phyloP scores from a whole-genome alignment of 2,329 filamentous ascomycete species.

The Sphaceloma murrayae region DNA sequence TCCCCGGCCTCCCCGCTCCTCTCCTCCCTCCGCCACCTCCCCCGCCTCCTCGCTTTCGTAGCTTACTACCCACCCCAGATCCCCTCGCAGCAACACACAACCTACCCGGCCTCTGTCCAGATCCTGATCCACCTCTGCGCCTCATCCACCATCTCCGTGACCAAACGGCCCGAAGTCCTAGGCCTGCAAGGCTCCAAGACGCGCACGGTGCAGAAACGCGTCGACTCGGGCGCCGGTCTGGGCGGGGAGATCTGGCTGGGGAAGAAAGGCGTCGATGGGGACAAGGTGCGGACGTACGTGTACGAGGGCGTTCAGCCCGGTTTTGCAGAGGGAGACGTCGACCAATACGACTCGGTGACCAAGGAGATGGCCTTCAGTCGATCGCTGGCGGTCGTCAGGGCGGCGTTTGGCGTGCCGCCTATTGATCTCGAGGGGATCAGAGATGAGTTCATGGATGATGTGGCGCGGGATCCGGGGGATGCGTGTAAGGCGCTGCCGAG shows the following conservation, averaged over 20 bases:
- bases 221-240: constrained; percentile 43
- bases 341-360: constrained; percentile 55
- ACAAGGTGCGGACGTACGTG: constrained; percentile 34
- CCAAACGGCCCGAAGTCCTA: constrained; percentile 41
- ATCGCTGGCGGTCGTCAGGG: constrained; percentile 49
- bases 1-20: constrained; percentile 52
- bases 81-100: constrained; percentile 41
- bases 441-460: constrained; percentile 27
- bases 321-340: constrained; percentile 61
- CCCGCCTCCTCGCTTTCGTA: constrained; percentile 49
- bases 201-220: constrained; percentile 38
- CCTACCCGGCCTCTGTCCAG: constrained; percentile 35
- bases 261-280: constrained; percentile 25
- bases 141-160: constrained; percentile 37
- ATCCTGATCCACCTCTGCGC: constrained; percentile 52
- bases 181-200: constrained; percentile 43
- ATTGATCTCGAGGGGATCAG: constrained; percentile 37
- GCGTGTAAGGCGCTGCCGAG: background rate
- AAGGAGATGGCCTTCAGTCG: constrained; percentile 62
- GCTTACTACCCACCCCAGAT: constrained; percentile 55
- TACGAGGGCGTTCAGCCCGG: constrained; percentile 51
- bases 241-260: constrained; percentile 38
- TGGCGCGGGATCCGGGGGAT: background rate
- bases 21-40: constrained; percentile 21
- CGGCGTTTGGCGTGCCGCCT: constrained; percentile 46